Percentiles rank a stretch among this genome's conserved stretches.
Conservation (phyloP, 768 basidiomycete genomes). For the Chalciporus piperatus region DNA sequence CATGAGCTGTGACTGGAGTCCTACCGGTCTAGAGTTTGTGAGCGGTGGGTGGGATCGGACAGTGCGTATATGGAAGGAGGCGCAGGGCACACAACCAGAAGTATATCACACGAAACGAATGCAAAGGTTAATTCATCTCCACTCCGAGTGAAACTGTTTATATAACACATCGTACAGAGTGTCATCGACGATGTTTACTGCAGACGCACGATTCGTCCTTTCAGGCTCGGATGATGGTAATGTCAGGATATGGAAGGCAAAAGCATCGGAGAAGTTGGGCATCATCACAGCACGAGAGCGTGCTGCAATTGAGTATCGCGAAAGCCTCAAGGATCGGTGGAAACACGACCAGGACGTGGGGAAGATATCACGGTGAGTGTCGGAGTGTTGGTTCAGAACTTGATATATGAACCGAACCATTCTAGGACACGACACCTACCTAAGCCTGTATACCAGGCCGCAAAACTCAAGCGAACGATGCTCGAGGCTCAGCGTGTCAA, state of each 20-base stretch:
- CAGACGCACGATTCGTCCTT: constrained; percentile 87
- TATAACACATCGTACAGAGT: constrained; percentile 49
- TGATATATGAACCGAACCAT: constrained; percentile 1
- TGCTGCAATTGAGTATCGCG: constrained; percentile 89
- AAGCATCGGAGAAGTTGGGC: constrained; percentile 89
- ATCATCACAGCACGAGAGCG: constrained; percentile 87
- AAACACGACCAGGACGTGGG: constrained; percentile 79
- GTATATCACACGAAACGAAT: constrained; percentile 99
- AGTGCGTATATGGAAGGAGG: constrained; percentile 88
- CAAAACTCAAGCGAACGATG: constrained; percentile 90
- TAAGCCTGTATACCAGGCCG: constrained; percentile 85
- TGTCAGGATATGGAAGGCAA: constrained; percentile 92
- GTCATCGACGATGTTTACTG: constrained; percentile 82
- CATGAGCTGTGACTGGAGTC: constrained; percentile 96
- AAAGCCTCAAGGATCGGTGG: constrained; percentile 86
- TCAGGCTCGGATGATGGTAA: constrained; percentile 95
- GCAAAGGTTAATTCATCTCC: constrained; percentile 65
- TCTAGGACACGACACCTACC: constrained; percentile 78
- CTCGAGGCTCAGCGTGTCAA: constrained; percentile 85
- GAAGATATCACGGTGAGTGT: constrained; percentile 70
- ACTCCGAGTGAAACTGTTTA: not conserved
- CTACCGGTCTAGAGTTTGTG: constrained; percentile 93
- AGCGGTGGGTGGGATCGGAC: constrained; percentile 97
- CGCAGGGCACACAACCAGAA: constrained; percentile 76
- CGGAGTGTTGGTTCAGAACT: not conserved